These are phyloP conservation scores for Bremia lactucae DNA, from an alignment of 352 stramenopile genomes.

Conservation along the genomic window DNA sequence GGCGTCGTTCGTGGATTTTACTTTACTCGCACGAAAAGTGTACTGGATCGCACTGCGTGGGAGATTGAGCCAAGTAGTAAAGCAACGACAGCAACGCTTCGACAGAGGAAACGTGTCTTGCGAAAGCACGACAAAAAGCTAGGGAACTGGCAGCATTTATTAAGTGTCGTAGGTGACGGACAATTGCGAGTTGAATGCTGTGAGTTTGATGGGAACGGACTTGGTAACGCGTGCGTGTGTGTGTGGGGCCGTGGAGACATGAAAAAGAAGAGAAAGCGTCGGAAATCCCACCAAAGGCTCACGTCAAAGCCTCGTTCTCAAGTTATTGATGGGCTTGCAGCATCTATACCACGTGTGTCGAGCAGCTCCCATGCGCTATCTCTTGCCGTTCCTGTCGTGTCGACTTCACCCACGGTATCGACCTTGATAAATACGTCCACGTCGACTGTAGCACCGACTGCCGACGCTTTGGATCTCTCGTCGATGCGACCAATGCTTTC, in stretches of 20 bases:
- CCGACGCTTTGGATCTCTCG: background rate
- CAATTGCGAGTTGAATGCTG: conserved; percentile 47
- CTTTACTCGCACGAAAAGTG: conserved; percentile 29
- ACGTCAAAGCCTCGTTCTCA: conserved; percentile 1
- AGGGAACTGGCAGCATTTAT: conserved; percentile 50
- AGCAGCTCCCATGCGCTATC: too few relatives aligned
- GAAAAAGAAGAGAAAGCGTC: conserved; percentile 15
- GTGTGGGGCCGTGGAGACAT: conserved; percentile 36
- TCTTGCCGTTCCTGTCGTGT: too few relatives aligned
- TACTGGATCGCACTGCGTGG: conserved; percentile 2
- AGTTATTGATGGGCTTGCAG: conserved; percentile 1
- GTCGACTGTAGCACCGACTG: background rate
- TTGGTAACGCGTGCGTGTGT: conserved; percentile 53
- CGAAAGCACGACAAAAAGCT: conserved; percentile 10
- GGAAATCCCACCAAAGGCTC: background rate
- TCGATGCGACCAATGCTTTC: background rate
- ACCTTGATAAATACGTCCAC: too few relatives aligned
- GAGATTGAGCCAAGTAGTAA: conserved; percentile 14
- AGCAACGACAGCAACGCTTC: conserved; percentile 1
- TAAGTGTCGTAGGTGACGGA: conserved; percentile 35
- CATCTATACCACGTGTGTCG: too few relatives aligned
- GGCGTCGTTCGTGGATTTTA: conserved; percentile 60
- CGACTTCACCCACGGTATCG: too few relatives aligned
- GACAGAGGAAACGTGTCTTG: conserved; percentile 11
- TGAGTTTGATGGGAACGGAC: conserved; percentile 52